Percentiles rank a stretch among this genome's conserved stretches.
Evolutionary conservation across 192 early-diverging fungal species (phyloP).

Genomic region (Chytriomyces confervae): DNA sequence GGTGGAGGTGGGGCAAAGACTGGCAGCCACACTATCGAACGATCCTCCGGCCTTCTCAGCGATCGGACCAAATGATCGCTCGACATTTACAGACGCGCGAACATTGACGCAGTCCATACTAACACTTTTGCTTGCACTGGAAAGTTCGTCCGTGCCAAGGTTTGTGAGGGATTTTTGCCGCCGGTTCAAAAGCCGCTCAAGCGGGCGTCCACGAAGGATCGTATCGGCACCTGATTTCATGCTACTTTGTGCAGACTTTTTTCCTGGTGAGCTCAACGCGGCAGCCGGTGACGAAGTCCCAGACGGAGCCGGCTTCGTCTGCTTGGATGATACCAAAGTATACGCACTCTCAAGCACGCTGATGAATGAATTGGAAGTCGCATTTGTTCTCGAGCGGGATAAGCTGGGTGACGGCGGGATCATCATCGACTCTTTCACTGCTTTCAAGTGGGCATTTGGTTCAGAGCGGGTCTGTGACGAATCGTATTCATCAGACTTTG

Average conservation of each 20-base stretch:
- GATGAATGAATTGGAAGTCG: slow-evolving; percentile 14
- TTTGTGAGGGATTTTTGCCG: slow-evolving; percentile 33
- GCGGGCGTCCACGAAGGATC: background rate
- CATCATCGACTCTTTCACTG: background rate
- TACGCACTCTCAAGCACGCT: slow-evolving; percentile 22
- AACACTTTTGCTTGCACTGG: slow-evolving; percentile 11
- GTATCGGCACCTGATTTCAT: background rate
- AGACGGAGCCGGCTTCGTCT: background rate
- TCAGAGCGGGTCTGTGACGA: background rate
- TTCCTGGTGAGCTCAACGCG: background rate
- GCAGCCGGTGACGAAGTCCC: background rate
- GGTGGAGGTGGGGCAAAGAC: background rate
- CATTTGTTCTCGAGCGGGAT: background rate
- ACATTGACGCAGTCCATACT: slow-evolving; percentile 31
- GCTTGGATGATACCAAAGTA: slow-evolving; percentile 8
- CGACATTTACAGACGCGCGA: background rate
- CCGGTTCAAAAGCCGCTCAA: slow-evolving; percentile 11
- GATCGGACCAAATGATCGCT: background rate
- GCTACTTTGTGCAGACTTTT: background rate
- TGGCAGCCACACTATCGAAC: slow-evolving; percentile 18
- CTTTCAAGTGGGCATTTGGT: background rate
- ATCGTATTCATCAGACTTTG: background rate
- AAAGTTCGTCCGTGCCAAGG: slow-evolving; percentile 2
- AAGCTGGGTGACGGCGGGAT: slow-evolving; percentile 2
- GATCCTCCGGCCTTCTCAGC: slow-evolving; percentile 18